Evolutionary conservation across 257 asterid species (phyloP).

Genomic region (Lycium barbarum): DNA sequence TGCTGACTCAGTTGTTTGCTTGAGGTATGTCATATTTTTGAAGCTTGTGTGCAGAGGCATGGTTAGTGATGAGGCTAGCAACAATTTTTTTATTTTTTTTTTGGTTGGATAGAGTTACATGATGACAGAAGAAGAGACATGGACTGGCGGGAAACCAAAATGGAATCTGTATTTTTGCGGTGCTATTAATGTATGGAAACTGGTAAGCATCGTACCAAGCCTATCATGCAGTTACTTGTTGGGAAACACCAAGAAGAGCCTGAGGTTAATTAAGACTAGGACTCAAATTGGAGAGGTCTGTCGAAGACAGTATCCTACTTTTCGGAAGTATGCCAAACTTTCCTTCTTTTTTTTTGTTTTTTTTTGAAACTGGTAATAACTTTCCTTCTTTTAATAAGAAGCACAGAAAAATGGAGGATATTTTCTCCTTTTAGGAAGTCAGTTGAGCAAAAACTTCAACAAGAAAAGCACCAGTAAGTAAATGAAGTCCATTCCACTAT

Average conservation of each 20-base stretch:
- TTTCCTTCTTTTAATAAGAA: not conserved
- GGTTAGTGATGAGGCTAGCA: not conserved
- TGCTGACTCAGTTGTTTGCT: conserved; percentile 23
- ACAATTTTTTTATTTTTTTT: not conserved
- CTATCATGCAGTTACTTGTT: not conserved
- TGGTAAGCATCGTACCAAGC: not conserved
- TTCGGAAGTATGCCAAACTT: not conserved
- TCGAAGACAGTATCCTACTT: not conserved
- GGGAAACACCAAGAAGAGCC: not conserved
- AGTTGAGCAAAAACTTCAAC: not conserved
- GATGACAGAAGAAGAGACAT: conserved; percentile 19
- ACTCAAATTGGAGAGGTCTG: not conserved
- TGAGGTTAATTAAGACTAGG: not conserved
- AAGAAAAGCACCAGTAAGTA: not conserved
- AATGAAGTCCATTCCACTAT: not conserved
- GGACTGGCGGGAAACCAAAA: not conserved
- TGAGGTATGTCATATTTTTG: not conserved
- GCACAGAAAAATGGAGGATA: not conserved
- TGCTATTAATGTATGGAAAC: not conserved
- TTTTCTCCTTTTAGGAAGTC: not conserved
- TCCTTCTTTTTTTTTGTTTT: conserved; percentile 4
- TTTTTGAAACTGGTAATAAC: too few species aligned
- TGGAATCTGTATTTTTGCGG: not conserved
- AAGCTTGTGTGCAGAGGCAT: not conserved
- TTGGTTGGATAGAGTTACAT: not conserved